Evolutionary conservation across 1,284 basidiomycete genomes (phyloP), one percentile per base, ranked within the genome.

Genomic region (Farysia itapuensis): DNA sequence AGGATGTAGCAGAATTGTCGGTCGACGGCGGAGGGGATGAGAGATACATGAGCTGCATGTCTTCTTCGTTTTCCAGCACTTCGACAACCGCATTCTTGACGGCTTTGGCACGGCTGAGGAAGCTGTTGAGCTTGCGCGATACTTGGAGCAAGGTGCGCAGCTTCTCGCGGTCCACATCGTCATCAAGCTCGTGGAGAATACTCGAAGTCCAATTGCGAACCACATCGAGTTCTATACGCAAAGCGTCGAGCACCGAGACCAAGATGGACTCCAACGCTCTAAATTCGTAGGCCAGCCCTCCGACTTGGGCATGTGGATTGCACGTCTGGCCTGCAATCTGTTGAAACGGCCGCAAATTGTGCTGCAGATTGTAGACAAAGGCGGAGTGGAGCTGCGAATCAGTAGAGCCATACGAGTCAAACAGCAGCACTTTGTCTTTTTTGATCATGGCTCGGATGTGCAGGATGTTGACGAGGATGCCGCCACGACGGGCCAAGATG

Each of bases 361-460:
- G 53, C 37, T 70, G 64, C 14, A 74, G 51, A 31, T 70, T 69
- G 50, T 74, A 72, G 24, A 74, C 64, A 25, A 74, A 74, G 12
- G 69, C 67, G 12, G 53, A 54, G 26, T 72, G 58, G 6, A 74
- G 33, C 28, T 58, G 54, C 5, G 47, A 36, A 40, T 74, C 67
- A 1, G 64, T 54, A 3, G 39, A 41, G 6, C 69, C 63, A 37
- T 70, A 73, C 30, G 51, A 56, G 72, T 97, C 92, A 74, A 98
- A 97, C 19, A 98, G 82, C 32, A 96, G 82, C 30, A 97, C 90
- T 28, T 87, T 82, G 75, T 96, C 90, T 5, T 89, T 86, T 78
- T 97, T 97, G 75, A 98, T 86, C 35, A 97, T 84, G 1, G 91
- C 92, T 40, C 93, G 85, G 38, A 97, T 89, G 74, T 97, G 92